Base-by-base conservation (phyloP, 1,284 basidiomycete species). In the Boletus subluridellus region DNA sequence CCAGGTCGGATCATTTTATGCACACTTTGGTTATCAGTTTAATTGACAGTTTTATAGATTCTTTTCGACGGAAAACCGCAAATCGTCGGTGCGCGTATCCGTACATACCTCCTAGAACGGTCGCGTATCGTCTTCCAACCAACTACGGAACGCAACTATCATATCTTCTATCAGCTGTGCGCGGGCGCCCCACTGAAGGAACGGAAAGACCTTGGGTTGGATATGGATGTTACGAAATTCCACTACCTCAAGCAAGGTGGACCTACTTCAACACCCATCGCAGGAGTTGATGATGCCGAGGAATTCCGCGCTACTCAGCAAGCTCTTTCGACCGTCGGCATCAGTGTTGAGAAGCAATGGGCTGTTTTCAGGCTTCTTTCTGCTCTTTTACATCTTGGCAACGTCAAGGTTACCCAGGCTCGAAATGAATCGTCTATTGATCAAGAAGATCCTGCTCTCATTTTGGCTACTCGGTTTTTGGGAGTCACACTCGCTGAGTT, bases 131-230 rank as follows among this genome's bases (percentile, higher is more conserved):
- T 98, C 56, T 98, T 97, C 75, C 97, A 99, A 76, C 95, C 97
- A 17, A 83, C 92, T 65, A 94, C 91, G 24, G 97, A 99, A 76
- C 88, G 97, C 58, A 99, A 99, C 76, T 99, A 99, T 74, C 97
- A 99, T 76, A 98, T 99, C 70, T 99, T 99, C 80, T 99, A 99
- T 76, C 97, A 99, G 74, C 80, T 99, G n/a, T 94, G 96, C 67
- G 92, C 96, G 3, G 97, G 97, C 54, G 95, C 94, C 5, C 95
- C 96, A 2, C 79, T 91, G 28, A 96, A 97, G 72, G 96, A 99
- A 72, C 87, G 94, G 49, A 97, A 97, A 75, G 94, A 97, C 68
- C 84, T 99, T 44, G 94, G 92, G 6, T 81, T 99, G 46, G 92
- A 95, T 63, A 80, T 82, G 8, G 93, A 96, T 69, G 81, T 91